Base-by-base conservation (phyloP, 2,329 filamentous ascomycete species). In the Leptographium lundbergii region DNA sequence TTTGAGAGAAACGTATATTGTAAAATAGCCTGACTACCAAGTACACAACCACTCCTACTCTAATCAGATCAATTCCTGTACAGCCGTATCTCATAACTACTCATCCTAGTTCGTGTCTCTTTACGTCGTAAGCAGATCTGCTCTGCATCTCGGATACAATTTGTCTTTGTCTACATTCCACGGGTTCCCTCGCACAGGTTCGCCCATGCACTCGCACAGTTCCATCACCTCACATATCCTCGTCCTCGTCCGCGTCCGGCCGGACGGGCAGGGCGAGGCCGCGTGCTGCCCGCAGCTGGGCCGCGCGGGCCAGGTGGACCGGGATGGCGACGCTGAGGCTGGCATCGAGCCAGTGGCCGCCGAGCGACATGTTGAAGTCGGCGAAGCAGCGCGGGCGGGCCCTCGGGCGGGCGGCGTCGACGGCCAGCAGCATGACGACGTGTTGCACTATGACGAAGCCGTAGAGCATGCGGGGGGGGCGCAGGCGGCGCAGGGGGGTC, bases 391-490 rank as follows among this genome's bases (percentile, higher is more conserved):
- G 63, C 34, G 71, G 62, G 65, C 69, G 55, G 55, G 67, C 47
- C 2, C 25, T 36, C 4, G 66, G 64, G 1, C 50, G 59, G 19
- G 53, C 61, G 2, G 67, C 56, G 29, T 81, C 81, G 25, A 75
- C 70, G 57, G 79, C 82, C 19, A 69, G 64, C 24, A 72, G 63
- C 59, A 71, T 64, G 14, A 71, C 68, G 70, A 81, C 67, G 75
- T 84, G 70, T 69, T 81, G 61, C 70, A 72, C 48, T 71, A 82
- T 65, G 70, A 80, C 65, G 73, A 82, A 70, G 7, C 65, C 67
- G 59, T 68, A 72, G n/a, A 73, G 64, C 11, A 70, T 65, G 6
- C 70, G 68, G 0, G 69, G 68, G 24, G 62, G 59, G 17, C 59
- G 60, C 6, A 64, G 52, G 2, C 59, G 61, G 1, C 58, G 59